Percentiles rank a stretch among this genome's conserved stretches.
Conservation (phyloP, 2,329 filamentous ascomycete genomes). For the Penicillium hesseltinei region DNA sequence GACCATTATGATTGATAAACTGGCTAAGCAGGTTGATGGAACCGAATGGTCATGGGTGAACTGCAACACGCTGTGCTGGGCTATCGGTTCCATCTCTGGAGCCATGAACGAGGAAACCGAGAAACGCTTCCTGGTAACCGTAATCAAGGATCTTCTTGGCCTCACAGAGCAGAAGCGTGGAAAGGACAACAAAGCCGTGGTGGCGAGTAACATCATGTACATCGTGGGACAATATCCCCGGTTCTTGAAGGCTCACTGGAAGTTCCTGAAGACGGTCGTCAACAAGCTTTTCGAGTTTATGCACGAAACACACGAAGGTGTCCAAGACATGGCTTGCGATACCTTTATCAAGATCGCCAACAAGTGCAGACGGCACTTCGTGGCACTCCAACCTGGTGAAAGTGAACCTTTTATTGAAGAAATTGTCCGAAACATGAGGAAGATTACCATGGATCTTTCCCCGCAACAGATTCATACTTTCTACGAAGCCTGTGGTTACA, state of each 20-base stretch:
- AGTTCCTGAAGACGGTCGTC: constrained; percentile 98
- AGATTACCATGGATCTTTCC: constrained; percentile 91
- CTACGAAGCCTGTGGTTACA: constrained; percentile 97
- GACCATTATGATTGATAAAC: constrained; percentile 98
- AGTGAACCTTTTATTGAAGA: constrained; percentile 97
- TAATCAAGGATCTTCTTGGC: constrained; percentile 96
- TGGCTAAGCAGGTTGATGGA: constrained; percentile 91
- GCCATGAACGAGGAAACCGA: constrained; percentile 99
- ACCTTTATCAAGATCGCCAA: constrained; percentile 99
- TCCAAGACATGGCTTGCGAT: constrained; percentile 99
- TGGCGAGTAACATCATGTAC: constrained; percentile 99
- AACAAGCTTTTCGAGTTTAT: constrained; percentile 99
- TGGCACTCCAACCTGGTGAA: constrained; percentile 91
- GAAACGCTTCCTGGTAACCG: constrained; percentile 95
- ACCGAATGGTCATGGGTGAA: constrained; percentile 99
- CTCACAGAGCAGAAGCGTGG: constrained; percentile 99
- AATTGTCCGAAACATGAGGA: constrained; percentile 91
- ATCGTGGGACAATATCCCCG: constrained; percentile 98
- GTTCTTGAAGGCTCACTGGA: constrained; percentile 99
- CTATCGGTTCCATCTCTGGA: constrained; percentile 95
- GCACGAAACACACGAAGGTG: constrained; percentile 98
- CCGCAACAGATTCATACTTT: constrained; percentile 98
- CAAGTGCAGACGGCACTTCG: constrained; percentile 96
- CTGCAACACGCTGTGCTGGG: constrained; percentile 99
- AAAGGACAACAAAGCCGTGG: constrained; percentile 98